Evolutionary conservation across 495 filamentous ascomycete genomes (phyloP).

Genomic region (Endocarpon pusillum): DNA sequence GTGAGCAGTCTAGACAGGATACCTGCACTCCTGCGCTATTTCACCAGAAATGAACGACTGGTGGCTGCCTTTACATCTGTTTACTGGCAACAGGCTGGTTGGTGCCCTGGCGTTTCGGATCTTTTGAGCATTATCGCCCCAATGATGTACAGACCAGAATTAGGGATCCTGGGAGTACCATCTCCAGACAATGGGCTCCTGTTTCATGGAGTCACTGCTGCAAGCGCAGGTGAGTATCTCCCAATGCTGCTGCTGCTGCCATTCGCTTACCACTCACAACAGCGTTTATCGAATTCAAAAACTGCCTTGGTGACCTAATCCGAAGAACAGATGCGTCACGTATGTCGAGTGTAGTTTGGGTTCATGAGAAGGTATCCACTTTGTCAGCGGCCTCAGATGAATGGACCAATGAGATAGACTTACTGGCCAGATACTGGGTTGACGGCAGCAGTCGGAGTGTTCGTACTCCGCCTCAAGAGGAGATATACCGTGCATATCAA

Average conservation of each 20-base stretch:
- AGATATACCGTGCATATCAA: background rate
- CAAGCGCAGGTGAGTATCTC: background rate
- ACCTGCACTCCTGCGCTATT: background rate
- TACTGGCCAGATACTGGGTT: background rate
- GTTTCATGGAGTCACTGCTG: too few species aligned
- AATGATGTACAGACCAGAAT: conserved; percentile 3
- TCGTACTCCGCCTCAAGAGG: background rate
- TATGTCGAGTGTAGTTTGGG: background rate
- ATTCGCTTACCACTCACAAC: background rate
- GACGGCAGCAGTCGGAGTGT: background rate
- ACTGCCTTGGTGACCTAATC: background rate
- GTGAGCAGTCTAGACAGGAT: conserved; percentile 1
- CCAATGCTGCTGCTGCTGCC: background rate
- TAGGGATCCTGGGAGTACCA: conserved; percentile 1
- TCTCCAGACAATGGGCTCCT: conserved; percentile 1
- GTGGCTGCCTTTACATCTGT: conserved; percentile 1
- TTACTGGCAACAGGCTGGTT: background rate
- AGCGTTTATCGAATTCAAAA: background rate
- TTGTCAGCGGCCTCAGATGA: too few species aligned
- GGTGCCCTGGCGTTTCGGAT: conserved; percentile 2
- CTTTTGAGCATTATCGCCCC: conserved; percentile 1
- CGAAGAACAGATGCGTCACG: background rate
- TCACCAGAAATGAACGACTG: background rate
- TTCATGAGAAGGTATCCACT: too few species aligned
- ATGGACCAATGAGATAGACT: too few species aligned